Percentiles rank a stretch among this genome's conserved stretches.
Conservation (phyloP, 2,329 filamentous ascomycete species). For the Phaeosphaeria sp. region DNA sequence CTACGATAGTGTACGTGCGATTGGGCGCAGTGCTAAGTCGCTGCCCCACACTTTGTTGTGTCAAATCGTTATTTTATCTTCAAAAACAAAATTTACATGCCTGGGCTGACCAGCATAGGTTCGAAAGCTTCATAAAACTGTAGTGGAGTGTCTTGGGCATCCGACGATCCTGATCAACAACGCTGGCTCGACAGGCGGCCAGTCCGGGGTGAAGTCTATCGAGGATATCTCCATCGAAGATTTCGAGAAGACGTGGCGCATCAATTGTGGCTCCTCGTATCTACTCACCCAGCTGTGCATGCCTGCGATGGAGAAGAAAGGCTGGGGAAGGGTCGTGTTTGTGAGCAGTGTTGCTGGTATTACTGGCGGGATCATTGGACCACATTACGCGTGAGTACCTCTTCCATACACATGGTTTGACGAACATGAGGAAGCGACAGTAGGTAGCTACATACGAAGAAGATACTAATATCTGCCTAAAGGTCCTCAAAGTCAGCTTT, state of each 20-base stretch:
- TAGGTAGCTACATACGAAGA: not conserved
- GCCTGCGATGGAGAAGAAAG: slow-evolving; percentile 44
- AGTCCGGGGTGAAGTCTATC: slow-evolving; percentile 34
- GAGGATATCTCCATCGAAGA: slow-evolving; percentile 42
- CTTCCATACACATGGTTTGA: slow-evolving; percentile 11
- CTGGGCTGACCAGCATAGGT: slow-evolving; percentile 27
- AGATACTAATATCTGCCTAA: not conserved
- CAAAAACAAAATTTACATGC: not conserved
- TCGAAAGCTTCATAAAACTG: slow-evolving; percentile 41
- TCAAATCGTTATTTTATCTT: not conserved
- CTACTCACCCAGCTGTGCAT: slow-evolving; percentile 49
- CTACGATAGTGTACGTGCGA: slow-evolving; percentile 43
- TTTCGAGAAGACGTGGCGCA: slow-evolving; percentile 48
- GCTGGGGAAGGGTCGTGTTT: slow-evolving; percentile 49
- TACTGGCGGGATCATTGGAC: slow-evolving; percentile 50
- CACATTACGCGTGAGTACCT: slow-evolving; percentile 42
- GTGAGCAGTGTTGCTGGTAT: slow-evolving; percentile 49
- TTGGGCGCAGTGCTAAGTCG: not conserved
- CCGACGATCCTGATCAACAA: slow-evolving; percentile 54
- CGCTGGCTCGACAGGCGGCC: slow-evolving; percentile 34
- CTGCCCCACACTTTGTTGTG: not conserved
- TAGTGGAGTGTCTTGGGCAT: slow-evolving; percentile 40
- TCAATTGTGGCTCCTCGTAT: slow-evolving; percentile 47
- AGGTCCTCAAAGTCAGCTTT: slow-evolving; percentile 49
- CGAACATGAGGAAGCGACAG: not conserved